These are phyloP conservation scores for Ceratocystis albifundus DNA, from an alignment of 2,329 filamentous ascomycete genomes.

Conservation along the genomic window DNA sequence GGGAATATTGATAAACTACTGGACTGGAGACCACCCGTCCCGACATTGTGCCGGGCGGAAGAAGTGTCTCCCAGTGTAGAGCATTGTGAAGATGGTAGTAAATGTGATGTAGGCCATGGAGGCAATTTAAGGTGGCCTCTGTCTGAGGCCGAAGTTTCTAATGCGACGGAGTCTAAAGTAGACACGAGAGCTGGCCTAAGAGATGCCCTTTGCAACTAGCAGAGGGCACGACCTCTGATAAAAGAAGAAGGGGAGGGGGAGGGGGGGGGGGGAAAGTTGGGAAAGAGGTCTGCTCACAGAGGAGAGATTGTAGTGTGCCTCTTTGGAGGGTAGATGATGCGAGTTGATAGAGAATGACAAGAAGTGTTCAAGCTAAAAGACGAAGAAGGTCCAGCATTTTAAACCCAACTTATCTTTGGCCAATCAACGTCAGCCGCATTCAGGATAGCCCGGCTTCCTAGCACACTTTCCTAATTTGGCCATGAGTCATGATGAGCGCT, in stretches of 20 bases:
- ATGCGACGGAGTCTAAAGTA: conserved; percentile 19
- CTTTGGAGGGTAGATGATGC: conserved; percentile 6
- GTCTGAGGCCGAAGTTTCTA: conserved; percentile 12
- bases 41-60: conserved; percentile 16
- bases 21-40: not conserved
- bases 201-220: conserved; percentile 19
- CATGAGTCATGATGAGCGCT: conserved; percentile 17
- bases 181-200: conserved; percentile 19
- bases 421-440: not conserved
- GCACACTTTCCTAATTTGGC: conserved; percentile 6
- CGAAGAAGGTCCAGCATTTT: conserved; percentile 3
- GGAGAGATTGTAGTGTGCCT: conserved; percentile 9
- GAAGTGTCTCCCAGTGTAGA: not conserved
- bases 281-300: not conserved
- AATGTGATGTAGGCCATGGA: conserved; percentile 10
- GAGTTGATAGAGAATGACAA: conserved; percentile 18
- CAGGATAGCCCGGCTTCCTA: not conserved
- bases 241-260: conserved; percentile 7
- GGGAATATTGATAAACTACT: not conserved
- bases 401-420: not conserved
- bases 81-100: conserved; percentile 7
- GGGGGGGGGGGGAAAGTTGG: not conserved
- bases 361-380: not conserved
- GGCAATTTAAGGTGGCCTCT: conserved; percentile 21
- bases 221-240: conserved; percentile 21